These are phyloP conservation scores for Apiotrichum veenhuisii DNA, from an alignment of 1,284 basidiomycete species.

Conservation along the genomic window DNA sequence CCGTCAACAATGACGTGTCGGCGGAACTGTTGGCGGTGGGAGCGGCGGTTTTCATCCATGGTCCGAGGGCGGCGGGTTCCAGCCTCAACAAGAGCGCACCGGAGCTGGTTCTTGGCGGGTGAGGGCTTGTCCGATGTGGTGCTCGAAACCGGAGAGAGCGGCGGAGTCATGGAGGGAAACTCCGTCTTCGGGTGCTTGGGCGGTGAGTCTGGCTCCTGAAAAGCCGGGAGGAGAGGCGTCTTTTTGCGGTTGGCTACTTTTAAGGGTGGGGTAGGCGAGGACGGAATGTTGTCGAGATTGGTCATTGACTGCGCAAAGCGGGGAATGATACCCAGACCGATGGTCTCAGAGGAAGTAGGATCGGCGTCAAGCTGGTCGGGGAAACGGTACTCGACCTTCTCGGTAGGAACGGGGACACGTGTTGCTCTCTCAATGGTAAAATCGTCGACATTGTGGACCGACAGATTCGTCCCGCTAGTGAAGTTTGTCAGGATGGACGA, in stretches of 20 bases:
- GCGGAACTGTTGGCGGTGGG: slow-evolving; percentile 9
- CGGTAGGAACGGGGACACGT: background rate
- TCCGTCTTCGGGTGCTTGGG: background rate
- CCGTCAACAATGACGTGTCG: slow-evolving; percentile 22
- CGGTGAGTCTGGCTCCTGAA: background rate
- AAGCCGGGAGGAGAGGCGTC: background rate
- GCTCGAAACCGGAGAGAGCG: background rate
- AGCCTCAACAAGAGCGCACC: too few relatives aligned
- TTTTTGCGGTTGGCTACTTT: background rate
- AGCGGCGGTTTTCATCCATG: too few relatives aligned
- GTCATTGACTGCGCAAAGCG: slow-evolving; percentile 13
- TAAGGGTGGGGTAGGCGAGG: background rate
- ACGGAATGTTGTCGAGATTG: background rate
- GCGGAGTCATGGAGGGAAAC: background rate
- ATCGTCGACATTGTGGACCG: background rate
- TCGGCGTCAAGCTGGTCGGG: background rate
- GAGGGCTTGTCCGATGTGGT: background rate
- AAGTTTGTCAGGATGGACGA: background rate
- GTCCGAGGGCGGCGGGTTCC: too few relatives aligned
- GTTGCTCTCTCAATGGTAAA: slow-evolving; percentile 26
- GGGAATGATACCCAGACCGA: background rate
- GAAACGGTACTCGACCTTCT: background rate
- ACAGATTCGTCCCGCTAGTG: background rate
- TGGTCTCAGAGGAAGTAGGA: background rate
- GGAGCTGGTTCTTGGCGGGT: background rate